phyloP scores from a whole-genome alignment of 2,329 filamentous ascomycete species.

The Ophiocordyceps camponoti-floridani region DNA sequence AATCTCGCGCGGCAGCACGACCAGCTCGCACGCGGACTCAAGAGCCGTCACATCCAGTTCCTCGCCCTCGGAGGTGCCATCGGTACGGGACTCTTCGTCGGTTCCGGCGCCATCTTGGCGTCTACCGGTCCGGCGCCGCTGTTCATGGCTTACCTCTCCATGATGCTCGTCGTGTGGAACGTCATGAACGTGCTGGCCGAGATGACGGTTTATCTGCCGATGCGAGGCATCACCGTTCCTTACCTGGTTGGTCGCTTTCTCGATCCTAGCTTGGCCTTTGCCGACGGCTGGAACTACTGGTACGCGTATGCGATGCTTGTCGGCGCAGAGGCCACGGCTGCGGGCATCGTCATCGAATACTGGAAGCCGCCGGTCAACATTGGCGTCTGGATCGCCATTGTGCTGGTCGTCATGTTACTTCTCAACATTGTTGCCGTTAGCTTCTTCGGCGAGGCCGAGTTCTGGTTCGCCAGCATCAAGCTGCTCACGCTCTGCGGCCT shows the following conservation, averaged over 20 bases:
- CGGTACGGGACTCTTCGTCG: conserved; percentile 46
- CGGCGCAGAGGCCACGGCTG: conserved; percentile 38
- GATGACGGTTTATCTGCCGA: conserved; percentile 35
- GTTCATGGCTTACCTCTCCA: conserved; percentile 47
- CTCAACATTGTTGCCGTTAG: conserved; percentile 39
- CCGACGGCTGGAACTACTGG: conserved; percentile 43
- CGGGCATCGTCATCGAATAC: conserved; percentile 40
- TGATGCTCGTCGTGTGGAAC: conserved; percentile 34
- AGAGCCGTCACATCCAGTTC: conserved; percentile 43
- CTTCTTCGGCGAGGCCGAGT: conserved; percentile 43
- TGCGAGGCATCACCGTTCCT: conserved; percentile 37
- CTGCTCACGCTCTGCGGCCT: conserved; percentile 39
- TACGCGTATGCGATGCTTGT: conserved; percentile 42
- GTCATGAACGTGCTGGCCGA: conserved; percentile 37
- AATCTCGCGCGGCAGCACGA: conserved; percentile 18
- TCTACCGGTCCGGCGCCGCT: conserved; percentile 45
- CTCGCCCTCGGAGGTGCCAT: conserved; percentile 39
- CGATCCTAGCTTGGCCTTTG: conserved; percentile 36
- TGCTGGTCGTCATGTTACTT: conserved; percentile 31
- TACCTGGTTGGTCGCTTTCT: conserved; percentile 38
- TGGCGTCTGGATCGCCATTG: conserved; percentile 41
- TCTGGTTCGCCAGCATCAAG: conserved; percentile 43
- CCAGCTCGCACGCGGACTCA: conserved; percentile 36
- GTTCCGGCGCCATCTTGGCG: conserved; percentile 37
- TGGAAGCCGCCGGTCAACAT: conserved; percentile 34